These are phyloP conservation scores for Powellomyces hirtus DNA, from an alignment of 192 early-diverging fungal genomes.

Conservation along the genomic window DNA sequence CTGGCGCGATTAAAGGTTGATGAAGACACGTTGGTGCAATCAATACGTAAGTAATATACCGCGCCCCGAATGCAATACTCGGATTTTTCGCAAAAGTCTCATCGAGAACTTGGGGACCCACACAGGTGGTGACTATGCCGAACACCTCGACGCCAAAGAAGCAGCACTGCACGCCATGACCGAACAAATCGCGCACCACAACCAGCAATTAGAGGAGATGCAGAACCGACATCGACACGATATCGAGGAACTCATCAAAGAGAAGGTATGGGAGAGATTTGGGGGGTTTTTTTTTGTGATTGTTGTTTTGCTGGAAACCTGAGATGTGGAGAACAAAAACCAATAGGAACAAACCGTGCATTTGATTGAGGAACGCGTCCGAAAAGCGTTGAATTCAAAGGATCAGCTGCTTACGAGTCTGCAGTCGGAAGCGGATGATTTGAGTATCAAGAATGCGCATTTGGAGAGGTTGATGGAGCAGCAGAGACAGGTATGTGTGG, in stretches of 20 bases:
- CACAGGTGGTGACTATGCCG: conserved; percentile 32
- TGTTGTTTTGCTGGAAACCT: not conserved
- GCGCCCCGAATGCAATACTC: not conserved
- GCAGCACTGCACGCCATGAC: conserved; percentile 17
- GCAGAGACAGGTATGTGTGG: conserved; percentile 46
- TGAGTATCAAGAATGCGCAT: conserved; percentile 35
- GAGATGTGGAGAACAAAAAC: too few species aligned
- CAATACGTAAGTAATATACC: conserved; percentile 31
- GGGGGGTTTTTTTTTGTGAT: conserved; percentile 7
- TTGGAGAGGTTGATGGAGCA: conserved; percentile 50
- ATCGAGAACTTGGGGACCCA: conserved; percentile 2
- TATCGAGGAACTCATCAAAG: conserved; percentile 31
- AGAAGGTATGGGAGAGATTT: conserved; percentile 45
- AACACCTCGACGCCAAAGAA: conserved; percentile 30
- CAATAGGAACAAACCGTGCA: conserved; percentile 46
- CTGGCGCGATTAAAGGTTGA: conserved; percentile 43
- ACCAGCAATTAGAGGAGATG: conserved; percentile 21
- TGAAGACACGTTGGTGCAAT: conserved; percentile 33
- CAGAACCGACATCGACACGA: conserved; percentile 13
- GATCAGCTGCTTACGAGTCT: conserved; percentile 44
- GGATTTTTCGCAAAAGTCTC: not conserved
- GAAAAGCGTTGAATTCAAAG: conserved; percentile 37
- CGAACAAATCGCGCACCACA: conserved; percentile 21
- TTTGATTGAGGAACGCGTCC: conserved; percentile 45
- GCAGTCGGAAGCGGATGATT: conserved; percentile 41